Evolutionary conservation across 1,284 basidiomycete genomes (phyloP), one percentile per base, ranked within the genome.

Genomic region (Filobasidium uniguttulatum): DNA sequence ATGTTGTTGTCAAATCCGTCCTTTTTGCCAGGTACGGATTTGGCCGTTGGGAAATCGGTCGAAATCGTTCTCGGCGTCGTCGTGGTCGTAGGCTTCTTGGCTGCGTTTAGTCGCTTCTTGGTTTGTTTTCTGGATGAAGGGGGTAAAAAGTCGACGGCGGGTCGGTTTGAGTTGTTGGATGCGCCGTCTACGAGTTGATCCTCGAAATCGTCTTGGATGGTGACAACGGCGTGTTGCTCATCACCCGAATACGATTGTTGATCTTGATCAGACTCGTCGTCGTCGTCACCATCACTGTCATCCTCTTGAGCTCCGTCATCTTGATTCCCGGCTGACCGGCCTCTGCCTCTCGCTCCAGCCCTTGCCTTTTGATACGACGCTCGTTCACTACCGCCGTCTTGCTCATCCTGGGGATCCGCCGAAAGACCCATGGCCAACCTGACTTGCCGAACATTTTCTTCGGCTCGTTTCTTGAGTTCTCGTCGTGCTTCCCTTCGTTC

Each of bases 201-300:
- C 45, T 68, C 66, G 48, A 69, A 70, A 50, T 69, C 68, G 41
- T 71, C 68, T 5, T 59, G 60, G 49, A 71, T 68, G 19, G 68
- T 69, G 9, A 71, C 68, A 0, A 65, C 65, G 1, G 68, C 69
- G 26, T 63, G 55, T 52, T 68, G 64, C 33, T 69, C 67, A 26
- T 64, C 67, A 55, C 69, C 67, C 19, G 61, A 63, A 55, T 61
- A 69, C 41, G 65, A 64, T 12, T 57, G 60, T 52, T 67, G 64
- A 30, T 60, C 52, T 25, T 50, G 50, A 8, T 37, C 35, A 8
- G 47, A 50, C 17, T 50, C 54, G 1, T 45, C 52, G 15, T 50
- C 55, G 9, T 41, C 50, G 9, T 50, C 55, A 1, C 43, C 52
- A 17, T 53, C 55, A 10, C 36, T 50, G 17, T 28, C 44, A 12